Evolutionary conservation across 306 rosid genomes (phyloP), one percentile per base, ranked within the genome.

Genomic region (Vigna nakashimae): DNA sequence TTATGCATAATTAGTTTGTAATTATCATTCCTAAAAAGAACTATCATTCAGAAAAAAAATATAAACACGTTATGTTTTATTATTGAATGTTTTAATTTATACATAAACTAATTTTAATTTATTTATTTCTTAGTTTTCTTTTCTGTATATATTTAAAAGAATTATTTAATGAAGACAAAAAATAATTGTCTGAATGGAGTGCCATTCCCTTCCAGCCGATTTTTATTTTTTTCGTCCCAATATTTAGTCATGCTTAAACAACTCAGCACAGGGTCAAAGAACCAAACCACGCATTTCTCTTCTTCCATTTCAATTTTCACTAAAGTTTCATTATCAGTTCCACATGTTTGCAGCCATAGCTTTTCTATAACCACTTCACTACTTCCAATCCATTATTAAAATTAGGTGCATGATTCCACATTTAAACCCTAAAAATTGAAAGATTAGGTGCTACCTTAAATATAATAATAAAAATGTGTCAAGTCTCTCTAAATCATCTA

Each of bases 231-330:
- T 15, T 28, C 9, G 36, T 71, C 32, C 34, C 30, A 52, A 48
- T n/a, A 50, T 70, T 50, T 14, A 70, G 24, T 70, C 34, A 52
- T 48, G 75, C 64, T 71, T 34, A n/a, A 30, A 51, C 49, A 51
- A 17, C 2, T 16, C n/a, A 22, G 9, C n/a, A 14, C 6, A 50
- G 17, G 32, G 1, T 67, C 28, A 28, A 45, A 45, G 57, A 46
- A 68, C 22, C 38, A 68, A 46, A 45, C 43, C 15, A 3, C 26
- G 8, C 40, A 6, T 45, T 45, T 45, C 14, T 45, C 55, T 13
- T 13, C 7, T 34, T 4, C 38, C 6, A 34, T 34, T 5, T 34
- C 38, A 34, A 4, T 65, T 65, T 65, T 65, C 70, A 65, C 16
- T 50, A 65, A 40, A 38, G 1, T 48, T 15, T 64, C 42, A 45